These are phyloP conservation scores for Ganoderma lingzhi DNA, from an alignment of 1,284 basidiomycete species.

Conservation along the genomic window DNA sequence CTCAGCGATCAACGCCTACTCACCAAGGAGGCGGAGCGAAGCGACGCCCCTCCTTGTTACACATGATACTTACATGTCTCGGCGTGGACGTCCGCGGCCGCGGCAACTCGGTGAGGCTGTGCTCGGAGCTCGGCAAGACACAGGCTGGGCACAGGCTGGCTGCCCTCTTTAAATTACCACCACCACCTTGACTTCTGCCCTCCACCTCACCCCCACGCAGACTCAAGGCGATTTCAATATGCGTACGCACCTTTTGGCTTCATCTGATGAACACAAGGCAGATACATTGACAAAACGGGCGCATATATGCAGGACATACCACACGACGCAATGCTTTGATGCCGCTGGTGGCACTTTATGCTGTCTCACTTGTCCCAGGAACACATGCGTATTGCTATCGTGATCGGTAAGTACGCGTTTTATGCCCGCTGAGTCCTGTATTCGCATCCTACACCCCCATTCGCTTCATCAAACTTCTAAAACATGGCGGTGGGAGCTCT, in stretches of 20 bases:
- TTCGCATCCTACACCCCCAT: not conserved
- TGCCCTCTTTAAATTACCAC: not conserved
- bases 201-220: not conserved
- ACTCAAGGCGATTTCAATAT: not conserved
- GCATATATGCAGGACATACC: not conserved
- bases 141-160: not conserved
- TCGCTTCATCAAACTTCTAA: not conserved
- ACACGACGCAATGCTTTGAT: not conserved
- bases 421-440: too few relatives aligned
- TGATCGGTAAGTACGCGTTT: not conserved
- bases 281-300: not conserved
- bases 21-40: too few relatives aligned
- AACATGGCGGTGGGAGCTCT: not conserved
- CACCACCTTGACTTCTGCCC: not conserved
- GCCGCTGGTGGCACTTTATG: constrained; percentile 9
- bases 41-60: too few relatives aligned
- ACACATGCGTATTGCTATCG: constrained; percentile 14
- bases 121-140: not conserved
- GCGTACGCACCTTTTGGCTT: not conserved
- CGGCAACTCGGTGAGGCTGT: not conserved
- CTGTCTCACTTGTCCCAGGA: constrained; percentile 8
- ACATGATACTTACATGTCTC: too few relatives aligned
- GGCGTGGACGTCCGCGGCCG: not conserved
- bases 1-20: too few relatives aligned
- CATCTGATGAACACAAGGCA: not conserved